Conservation (phyloP, 2,329 filamentous ascomycete species). For the Exophiala sideris region DNA sequence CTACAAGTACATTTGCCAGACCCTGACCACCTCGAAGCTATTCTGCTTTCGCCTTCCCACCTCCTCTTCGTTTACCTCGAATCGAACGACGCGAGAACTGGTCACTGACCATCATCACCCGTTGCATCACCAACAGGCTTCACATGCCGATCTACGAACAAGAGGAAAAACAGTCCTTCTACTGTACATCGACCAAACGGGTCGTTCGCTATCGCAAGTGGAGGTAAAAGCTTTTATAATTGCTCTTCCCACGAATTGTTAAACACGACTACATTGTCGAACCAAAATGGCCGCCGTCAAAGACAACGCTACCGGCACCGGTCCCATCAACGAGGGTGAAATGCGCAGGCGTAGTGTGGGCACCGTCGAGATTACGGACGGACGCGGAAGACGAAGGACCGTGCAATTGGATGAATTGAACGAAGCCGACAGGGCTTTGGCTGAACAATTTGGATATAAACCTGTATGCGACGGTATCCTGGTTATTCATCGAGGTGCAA, state of each 20-base stretch:
- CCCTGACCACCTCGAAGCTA: no score
- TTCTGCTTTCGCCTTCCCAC: not conserved
- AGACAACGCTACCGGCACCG: not conserved
- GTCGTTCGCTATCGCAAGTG: constrained; percentile 26
- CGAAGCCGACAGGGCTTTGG: constrained; percentile 30
- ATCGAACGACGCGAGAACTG: not conserved
- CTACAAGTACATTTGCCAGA: no score
- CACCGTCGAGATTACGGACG: constrained; percentile 20
- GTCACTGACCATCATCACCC: constrained; percentile 1
- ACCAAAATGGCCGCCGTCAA: not conserved
- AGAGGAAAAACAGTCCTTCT: constrained; percentile 15
- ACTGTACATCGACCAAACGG: constrained; percentile 19
- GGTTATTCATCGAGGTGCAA: not conserved
- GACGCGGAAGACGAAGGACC: constrained; percentile 20
- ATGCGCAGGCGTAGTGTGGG: constrained; percentile 23
- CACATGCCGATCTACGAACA: constrained; percentile 18
- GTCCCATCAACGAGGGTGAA: constrained; percentile 9
- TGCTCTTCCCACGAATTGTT: not conserved
- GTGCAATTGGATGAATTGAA: constrained; percentile 29
- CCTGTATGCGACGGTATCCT: constrained; percentile 26
- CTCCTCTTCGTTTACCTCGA: not conserved
- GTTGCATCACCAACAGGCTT: constrained; percentile 6
- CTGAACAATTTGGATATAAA: constrained; percentile 34
- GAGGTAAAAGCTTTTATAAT: constrained; percentile 10
- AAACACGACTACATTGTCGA: not conserved